Evolutionary conservation across 192 early-diverging fungal species (phyloP), one percentile per base, ranked within the genome.

Genomic region (Thamnidium elegans): DNA sequence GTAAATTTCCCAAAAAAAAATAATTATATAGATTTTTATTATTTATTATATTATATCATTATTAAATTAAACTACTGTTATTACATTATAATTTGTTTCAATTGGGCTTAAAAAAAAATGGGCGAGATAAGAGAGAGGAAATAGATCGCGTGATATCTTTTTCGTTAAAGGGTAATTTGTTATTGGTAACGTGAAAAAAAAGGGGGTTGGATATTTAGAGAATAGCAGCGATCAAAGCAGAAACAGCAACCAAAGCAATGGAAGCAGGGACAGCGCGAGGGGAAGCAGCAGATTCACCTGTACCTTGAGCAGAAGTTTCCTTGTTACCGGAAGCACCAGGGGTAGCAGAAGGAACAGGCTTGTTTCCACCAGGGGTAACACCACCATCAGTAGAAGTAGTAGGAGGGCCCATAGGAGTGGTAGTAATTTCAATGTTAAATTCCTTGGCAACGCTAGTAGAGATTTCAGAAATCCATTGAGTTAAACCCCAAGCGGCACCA

Each of bases 381-480:
- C 30, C 19, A 19, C 55, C 13, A n/a, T n/a, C n/a, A 15, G 19
- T 45, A 21, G 36, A 14, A n/a, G 20, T 21, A 7, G 11, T 1
- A 14, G 61, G 61, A 36, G 61, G 61, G 42, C 36, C 30, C 3
- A 39, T 31, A 51, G 61, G 61, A 14, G 26, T 46, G 11, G 61
- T 51, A 23, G 36, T 34, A 26, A 81, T 63, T 13, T 50, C 34
- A 9, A 63, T 51, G 5, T 63, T 63, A 19, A 63, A 51, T 51
- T 63, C 61, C 11, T 48, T 32, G 6, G 61, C 61, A 30, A 63
- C 73, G 26, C 71, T 68, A 7, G 55, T 7, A 0, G 70, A 56
- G 51, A 71, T 81, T 20, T 56, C 58, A 54, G 43, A 19, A 20
- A 81, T 77, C 79, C 79, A 81, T 65, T 78, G 65, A 46, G 75